phyloP scores from a whole-genome alignment of 345 rosid genomes.

The Nasturtium officinale region DNA sequence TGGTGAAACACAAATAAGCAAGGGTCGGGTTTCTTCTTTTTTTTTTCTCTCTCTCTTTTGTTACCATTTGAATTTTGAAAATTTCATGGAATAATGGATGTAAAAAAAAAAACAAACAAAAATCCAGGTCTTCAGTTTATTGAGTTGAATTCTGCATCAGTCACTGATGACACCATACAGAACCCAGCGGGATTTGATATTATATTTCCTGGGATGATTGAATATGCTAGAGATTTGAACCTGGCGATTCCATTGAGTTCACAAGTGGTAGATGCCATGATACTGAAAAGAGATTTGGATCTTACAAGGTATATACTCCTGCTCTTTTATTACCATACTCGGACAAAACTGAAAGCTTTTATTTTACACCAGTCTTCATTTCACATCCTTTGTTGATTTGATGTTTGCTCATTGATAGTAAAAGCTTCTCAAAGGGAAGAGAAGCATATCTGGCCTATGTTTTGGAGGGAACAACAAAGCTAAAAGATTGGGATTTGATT shows the following conservation, averaged over 20 bases:
- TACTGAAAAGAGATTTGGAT: conserved; percentile 55
- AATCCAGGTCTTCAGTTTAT: conserved; percentile 71
- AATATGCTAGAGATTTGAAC: conserved; percentile 61
- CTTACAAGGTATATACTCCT: conserved; percentile 49
- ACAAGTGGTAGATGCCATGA: conserved; percentile 52
- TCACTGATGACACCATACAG: conserved; percentile 58
- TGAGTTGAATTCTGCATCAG: conserved; percentile 58
- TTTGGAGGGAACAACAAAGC: conserved; percentile 66
- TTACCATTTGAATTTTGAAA: conserved; percentile 1
- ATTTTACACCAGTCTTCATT: not conserved
- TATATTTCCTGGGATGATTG: conserved; percentile 83
- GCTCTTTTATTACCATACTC: conserved; percentile 3
- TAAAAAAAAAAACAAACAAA: not conserved
- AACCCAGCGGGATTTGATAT: conserved; percentile 77
- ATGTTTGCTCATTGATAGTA: conserved; percentile 36
- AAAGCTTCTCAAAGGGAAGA: conserved; percentile 51
- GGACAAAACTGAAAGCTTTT: not conserved
- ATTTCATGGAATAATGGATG: conserved; percentile 1
- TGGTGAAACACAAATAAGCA: conserved; percentile 67
- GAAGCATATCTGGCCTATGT: conserved; percentile 64
- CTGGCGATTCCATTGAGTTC: conserved; percentile 64
- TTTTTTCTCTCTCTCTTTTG: not conserved
- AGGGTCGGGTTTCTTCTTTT: conserved; percentile 44
- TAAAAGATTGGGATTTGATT: conserved; percentile 64
- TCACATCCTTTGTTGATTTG: not conserved